Conservation (phyloP, 208 protist genomes). For the Acanthamoeba lenticulata region DNA sequence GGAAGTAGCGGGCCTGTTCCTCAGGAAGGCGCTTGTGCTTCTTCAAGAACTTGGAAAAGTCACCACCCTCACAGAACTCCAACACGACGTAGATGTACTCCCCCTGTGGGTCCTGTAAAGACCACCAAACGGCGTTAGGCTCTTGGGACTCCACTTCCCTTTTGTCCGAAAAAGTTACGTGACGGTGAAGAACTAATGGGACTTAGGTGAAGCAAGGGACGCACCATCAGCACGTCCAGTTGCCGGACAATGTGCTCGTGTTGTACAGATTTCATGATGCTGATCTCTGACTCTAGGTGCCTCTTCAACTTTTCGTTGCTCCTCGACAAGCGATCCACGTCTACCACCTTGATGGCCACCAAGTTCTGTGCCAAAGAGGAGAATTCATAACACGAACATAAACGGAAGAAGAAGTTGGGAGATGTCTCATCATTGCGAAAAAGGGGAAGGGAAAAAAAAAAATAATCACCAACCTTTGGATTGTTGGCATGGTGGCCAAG, state of each 20-base stretch:
- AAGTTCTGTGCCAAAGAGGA: neutral
- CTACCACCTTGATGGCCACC: conserved; percentile 50
- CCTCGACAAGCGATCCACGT: conserved; percentile 1
- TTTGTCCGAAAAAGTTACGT: neutral
- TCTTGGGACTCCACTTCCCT: neutral
- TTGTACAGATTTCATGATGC: neutral
- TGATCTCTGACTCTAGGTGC: conserved; percentile 30
- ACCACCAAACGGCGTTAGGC: neutral
- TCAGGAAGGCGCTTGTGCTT: neutral
- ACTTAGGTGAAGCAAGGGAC: neutral
- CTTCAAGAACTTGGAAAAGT: conserved; percentile 34
- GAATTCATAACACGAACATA: neutral
- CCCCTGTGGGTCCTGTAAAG: neutral
- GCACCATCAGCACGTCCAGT: neutral
- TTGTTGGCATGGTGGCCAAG: neutral
- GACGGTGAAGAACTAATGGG: no score
- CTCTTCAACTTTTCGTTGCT: conserved; percentile 16
- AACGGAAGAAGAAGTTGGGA: neutral
- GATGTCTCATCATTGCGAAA: neutral
- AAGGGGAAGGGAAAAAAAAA: no score
- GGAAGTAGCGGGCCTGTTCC: neutral
- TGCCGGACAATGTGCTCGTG: neutral
- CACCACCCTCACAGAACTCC: conserved; percentile 36
- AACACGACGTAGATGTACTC: conserved; percentile 9
- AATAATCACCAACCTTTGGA: neutral